These are phyloP conservation scores for Phytophthora idaei DNA, from an alignment of 352 stramenopile species.

Conservation along the genomic window DNA sequence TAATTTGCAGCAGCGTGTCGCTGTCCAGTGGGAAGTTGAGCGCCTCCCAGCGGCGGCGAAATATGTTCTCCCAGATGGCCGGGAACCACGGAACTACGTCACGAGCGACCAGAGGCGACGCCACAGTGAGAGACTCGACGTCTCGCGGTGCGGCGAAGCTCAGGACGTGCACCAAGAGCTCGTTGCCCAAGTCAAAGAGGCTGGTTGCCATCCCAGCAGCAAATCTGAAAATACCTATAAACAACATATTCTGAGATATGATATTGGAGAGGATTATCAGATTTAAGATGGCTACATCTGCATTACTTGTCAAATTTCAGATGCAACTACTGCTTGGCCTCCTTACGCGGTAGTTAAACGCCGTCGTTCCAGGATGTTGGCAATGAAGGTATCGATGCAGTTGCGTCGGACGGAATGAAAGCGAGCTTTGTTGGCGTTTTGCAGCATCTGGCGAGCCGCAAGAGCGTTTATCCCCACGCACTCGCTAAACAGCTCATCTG, in stretches of 20 bases:
- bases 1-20: constrained; percentile 39
- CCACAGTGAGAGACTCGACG: constrained; percentile 62
- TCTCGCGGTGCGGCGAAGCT: constrained; percentile 49
- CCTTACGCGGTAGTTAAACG: constrained; percentile 11
- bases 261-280: constrained; percentile 26
- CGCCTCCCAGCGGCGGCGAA: constrained; percentile 58
- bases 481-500: constrained; percentile 62
- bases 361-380: constrained; percentile 25
- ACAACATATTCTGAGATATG: constrained; percentile 17
- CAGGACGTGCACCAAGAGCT: constrained; percentile 57
- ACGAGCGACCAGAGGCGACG: constrained; percentile 44
- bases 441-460: constrained; percentile 22
- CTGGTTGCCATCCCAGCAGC: constrained; percentile 11
- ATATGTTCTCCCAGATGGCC: constrained; percentile 63
- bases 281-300: constrained; percentile 24
- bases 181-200: constrained; percentile 49
- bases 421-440: constrained; percentile 15
- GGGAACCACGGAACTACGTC: constrained; percentile 60
- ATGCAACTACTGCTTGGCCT: not conserved
- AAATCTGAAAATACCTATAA: constrained; percentile 20
- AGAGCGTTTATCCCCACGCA: constrained; percentile 25
- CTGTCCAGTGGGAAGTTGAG: constrained; percentile 63
- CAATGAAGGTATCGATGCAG: constrained; percentile 34
- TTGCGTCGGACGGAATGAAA: constrained; percentile 16
- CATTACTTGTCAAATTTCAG: no score